Evolutionary conservation across 2,329 filamentous ascomycete genomes (phyloP), one percentile per base, ranked within the genome.

Genomic region (Stylonectria norvegica): DNA sequence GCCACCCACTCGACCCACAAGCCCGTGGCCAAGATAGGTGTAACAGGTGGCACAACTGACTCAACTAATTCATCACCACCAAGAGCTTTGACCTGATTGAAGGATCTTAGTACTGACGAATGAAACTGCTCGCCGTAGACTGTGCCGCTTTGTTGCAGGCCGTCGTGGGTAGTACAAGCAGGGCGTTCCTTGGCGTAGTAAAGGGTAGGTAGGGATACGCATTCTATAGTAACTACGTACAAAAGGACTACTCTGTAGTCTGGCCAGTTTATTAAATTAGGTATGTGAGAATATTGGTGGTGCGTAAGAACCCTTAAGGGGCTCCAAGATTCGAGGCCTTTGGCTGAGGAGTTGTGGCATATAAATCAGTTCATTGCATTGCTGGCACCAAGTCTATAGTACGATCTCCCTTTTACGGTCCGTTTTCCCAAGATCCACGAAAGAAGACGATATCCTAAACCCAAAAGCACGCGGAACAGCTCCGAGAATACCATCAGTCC

Each of bases 91-190:
- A 48, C 34, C 36, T 34, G 27, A 15, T 25, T 33, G 18, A 28
- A 20, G 10, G 28, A 23, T n/a, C n/a, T n/a, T n/a, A 25, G 28
- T 16, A 30, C 23, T 27, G 19, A 33, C 31, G 30, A 35, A 35
- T 43, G 23, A 31, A 43, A 38, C 25, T 40, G 18, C 30, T 50
- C 36, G 37, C 25, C 38, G 44, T 20, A 28, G 37, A 20, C 31
- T 45, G n/a, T 9, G 27, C 12, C 17, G 20, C 17, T 35, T 25
- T 22, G 16, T n/a, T 27, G 20, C 34, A 18, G n/a, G 30, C n/a
- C n/a, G 31, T 20, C 31, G 11, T 7, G 12, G 31, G 31, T 12
- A 20, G 17, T n/a, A n/a, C n/a, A n/a, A n/a, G n/a, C n/a, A n/a
- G n/a, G n/a, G n/a, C n/a, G n/a, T n/a, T n/a, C n/a, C n/a, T n/a